phyloP scores from a whole-genome alignment of 257 asterid species.

The Solanum chmielewskii region DNA sequence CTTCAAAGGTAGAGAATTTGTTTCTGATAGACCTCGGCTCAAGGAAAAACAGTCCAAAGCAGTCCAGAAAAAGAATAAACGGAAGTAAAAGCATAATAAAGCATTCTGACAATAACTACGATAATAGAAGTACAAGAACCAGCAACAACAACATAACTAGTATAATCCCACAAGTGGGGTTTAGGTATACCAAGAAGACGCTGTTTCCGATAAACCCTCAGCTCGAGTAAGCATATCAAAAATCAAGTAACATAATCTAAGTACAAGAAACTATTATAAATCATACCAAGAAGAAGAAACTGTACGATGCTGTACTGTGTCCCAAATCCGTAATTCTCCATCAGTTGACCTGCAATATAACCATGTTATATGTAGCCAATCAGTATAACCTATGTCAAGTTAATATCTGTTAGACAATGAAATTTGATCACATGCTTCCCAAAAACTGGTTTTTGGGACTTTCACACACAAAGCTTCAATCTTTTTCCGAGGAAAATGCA shows the following conservation, averaged over 20 bases:
- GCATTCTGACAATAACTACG: neutral
- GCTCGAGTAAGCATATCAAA: neutral
- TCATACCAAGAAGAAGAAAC: conserved; percentile 61
- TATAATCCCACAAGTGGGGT: neutral
- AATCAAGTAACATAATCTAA: neutral
- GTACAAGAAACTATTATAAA: neutral
- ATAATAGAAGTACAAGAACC: neutral
- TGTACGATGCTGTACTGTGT: conserved; percentile 63
- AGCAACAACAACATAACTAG: neutral
- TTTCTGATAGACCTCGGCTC: neutral
- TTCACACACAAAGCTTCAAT: neutral
- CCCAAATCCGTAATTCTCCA: conserved; percentile 91
- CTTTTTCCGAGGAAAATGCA: neutral
- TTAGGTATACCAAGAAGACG: neutral
- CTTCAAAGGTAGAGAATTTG: neutral
- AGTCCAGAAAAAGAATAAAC: neutral
- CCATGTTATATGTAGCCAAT: neutral
- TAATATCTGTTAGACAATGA: neutral
- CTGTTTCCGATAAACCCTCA: neutral
- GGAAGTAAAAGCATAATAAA: neutral
- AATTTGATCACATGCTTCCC: neutral
- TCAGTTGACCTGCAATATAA: conserved; percentile 42
- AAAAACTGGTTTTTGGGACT: neutral
- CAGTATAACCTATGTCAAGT: no score
- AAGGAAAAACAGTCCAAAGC: neutral